phyloP scores from a whole-genome alignment of 768 basidiomycete species.

The Phylloporus sp. region DNA sequence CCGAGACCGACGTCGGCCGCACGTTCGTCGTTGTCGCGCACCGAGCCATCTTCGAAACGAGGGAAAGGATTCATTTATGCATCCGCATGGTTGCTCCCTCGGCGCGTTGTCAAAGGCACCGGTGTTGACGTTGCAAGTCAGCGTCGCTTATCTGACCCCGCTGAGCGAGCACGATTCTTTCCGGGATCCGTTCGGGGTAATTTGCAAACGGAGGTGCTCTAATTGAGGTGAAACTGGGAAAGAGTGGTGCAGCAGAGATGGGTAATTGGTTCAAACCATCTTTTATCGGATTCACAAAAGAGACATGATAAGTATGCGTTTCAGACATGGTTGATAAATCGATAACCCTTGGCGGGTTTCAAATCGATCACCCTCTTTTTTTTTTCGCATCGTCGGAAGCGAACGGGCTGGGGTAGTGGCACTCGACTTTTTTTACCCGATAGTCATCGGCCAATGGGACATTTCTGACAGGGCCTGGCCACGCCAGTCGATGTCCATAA shows the following conservation, averaged over 20 bases:
- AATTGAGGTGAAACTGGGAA: conserved; percentile 11
- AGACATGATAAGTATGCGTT: conserved; percentile 9
- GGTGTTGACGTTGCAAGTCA: background rate
- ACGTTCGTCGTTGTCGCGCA: background rate
- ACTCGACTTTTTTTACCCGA: conserved; percentile 14
- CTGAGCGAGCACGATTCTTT: background rate
- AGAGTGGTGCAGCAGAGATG: background rate
- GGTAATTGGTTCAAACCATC: background rate
- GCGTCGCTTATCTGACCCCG: conserved; percentile 7
- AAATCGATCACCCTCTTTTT: conserved; percentile 7
- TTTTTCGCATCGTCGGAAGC: conserved; percentile 19
- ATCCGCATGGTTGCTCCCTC: background rate
- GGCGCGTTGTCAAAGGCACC: conserved; percentile 4
- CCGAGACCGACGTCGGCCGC: background rate
- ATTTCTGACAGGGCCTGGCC: conserved; percentile 6
- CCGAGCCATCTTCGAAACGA: conserved; percentile 1
- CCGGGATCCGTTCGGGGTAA: conserved; percentile 14
- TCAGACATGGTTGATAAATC: conserved; percentile 11
- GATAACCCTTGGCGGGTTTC: conserved; percentile 14
- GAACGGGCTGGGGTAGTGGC: conserved; percentile 11
- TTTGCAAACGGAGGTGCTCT: conserved; percentile 10
- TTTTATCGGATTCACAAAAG: conserved; percentile 7
- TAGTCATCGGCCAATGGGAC: conserved; percentile 8
- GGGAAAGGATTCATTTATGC: background rate
- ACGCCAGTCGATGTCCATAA: conserved; percentile 10